These are phyloP conservation scores for Chrysochromulina tobinii DNA, from an alignment of 78 protist species.

Conservation along the genomic window DNA sequence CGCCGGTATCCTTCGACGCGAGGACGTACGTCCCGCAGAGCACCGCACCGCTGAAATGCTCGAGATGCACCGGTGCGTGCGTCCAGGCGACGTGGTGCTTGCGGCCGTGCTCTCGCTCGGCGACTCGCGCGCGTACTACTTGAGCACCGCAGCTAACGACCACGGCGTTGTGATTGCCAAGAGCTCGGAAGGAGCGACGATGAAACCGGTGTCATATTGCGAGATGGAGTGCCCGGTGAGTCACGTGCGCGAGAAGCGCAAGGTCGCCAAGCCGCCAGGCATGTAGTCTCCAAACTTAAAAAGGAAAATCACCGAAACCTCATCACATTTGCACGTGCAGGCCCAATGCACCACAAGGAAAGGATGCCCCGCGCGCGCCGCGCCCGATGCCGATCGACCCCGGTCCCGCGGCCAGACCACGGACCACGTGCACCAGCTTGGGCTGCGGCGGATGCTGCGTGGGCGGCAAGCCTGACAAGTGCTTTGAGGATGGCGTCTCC, in stretches of 20 bases:
- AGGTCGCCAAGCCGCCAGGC: constrained; percentile 65
- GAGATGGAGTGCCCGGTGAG: constrained; percentile 83
- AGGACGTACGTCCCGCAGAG: background rate
- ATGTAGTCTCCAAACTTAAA: too few relatives aligned
- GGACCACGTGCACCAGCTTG: too few relatives aligned
- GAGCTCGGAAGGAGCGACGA: constrained; percentile 63
- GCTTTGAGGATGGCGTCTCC: too few relatives aligned
- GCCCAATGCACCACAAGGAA: too few relatives aligned
- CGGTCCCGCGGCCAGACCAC: too few relatives aligned
- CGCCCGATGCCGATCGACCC: too few relatives aligned
- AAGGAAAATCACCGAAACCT: too few relatives aligned
- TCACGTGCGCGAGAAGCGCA: constrained; percentile 68
- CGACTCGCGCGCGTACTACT: constrained; percentile 74
- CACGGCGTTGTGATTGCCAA: constrained; percentile 86
- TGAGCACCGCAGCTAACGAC: constrained; percentile 83
- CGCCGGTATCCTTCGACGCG: background rate
- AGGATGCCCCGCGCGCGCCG: too few relatives aligned
- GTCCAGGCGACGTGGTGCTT: background rate
- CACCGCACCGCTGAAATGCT: background rate
- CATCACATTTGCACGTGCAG: too few relatives aligned
- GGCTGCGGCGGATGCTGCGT: too few relatives aligned
- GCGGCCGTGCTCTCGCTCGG: constrained; percentile 72
- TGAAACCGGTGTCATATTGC: constrained; percentile 80
- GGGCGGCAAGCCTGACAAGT: too few relatives aligned
- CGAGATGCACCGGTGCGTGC: background rate